Percentiles rank a stretch among this genome's conserved stretches.
These are phyloP conservation scores for Phytophthora boehmeriae DNA, from an alignment of 352 stramenopile genomes.

Conservation along the genomic window DNA sequence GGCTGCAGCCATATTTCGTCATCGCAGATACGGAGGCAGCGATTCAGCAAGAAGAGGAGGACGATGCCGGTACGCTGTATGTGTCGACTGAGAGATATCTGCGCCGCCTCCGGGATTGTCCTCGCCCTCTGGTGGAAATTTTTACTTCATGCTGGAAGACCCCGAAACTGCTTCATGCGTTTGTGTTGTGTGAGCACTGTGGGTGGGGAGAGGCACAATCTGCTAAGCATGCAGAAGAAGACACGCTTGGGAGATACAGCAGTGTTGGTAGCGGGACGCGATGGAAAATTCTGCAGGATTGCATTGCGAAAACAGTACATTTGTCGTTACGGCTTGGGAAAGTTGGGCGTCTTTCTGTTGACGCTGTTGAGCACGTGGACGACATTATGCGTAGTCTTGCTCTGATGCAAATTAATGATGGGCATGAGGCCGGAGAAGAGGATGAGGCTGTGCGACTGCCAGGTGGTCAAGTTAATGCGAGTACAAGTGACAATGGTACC, in stretches of 20 bases:
- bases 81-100: constrained; percentile 33
- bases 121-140: constrained; percentile 42
- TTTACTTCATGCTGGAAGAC: constrained; percentile 73
- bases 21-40: constrained; percentile 40
- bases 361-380: constrained; percentile 79
- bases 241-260: constrained; percentile 71
- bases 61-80: constrained; percentile 32
- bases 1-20: constrained; percentile 67
- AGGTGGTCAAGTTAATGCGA: constrained; percentile 14
- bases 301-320: constrained; percentile 73
- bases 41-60: constrained; percentile 35
- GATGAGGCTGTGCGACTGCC: constrained; percentile 32
- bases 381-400: constrained; percentile 75
- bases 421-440: constrained; percentile 53
- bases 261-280: constrained; percentile 61
- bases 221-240: constrained; percentile 74
- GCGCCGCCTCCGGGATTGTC: constrained; percentile 46
- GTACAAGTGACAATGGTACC: constrained; percentile 20
- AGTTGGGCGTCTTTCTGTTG: constrained; percentile 63
- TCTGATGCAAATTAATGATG: constrained; percentile 83
- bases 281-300: constrained; percentile 77
- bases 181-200: constrained; percentile 71
- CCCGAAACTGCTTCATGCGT: constrained; percentile 70
- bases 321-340: constrained; percentile 74
- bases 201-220: constrained; percentile 65